Percentiles rank a stretch among this genome's conserved stretches.
These are phyloP conservation scores for Exophiala dermatitidis DNA, from an alignment of 2,329 filamentous ascomycete genomes.

Conservation along the genomic window DNA sequence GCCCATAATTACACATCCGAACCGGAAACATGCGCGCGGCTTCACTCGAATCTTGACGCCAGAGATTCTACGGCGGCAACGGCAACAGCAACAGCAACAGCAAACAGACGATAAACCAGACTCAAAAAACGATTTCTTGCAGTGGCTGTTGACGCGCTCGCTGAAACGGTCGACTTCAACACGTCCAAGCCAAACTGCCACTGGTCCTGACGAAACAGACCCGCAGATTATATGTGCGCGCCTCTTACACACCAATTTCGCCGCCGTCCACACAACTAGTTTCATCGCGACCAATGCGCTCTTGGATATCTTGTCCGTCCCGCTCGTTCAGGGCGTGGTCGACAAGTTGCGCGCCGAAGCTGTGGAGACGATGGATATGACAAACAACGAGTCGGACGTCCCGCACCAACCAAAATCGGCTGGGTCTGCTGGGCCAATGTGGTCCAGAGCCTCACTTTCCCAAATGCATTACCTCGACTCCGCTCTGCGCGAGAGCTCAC, in stretches of 20 bases:
- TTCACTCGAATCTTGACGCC: slow-evolving; percentile 41
- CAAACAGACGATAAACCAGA: not conserved
- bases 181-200: not conserved
- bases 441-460: slow-evolving; percentile 34
- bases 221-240: slow-evolving; percentile 45
- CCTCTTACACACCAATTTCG: slow-evolving; percentile 44
- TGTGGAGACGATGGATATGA: slow-evolving; percentile 15
- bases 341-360: slow-evolving; percentile 26
- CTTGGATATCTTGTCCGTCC: slow-evolving; percentile 28
- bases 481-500: slow-evolving; percentile 38
- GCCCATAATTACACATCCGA: slow-evolving; percentile 40
- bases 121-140: slow-evolving; percentile 49
- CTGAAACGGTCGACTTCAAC: not conserved
- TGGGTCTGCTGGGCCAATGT: slow-evolving; percentile 10
- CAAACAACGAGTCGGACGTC: not conserved
- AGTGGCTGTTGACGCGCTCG: slow-evolving; percentile 38
- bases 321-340: slow-evolving; percentile 30
- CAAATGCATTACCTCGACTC: slow-evolving; percentile 38
- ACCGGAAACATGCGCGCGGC: slow-evolving; percentile 43
- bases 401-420: too few species aligned
- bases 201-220: slow-evolving; percentile 35
- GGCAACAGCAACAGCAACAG: slow-evolving; percentile 41
- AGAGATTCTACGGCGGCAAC: slow-evolving; percentile 45
- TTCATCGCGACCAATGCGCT: slow-evolving; percentile 29
- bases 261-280: slow-evolving; percentile 29